These are phyloP conservation scores for Helichrysum umbraculigerum DNA, from an alignment of 129 eudicot species.

Conservation along the genomic window DNA sequence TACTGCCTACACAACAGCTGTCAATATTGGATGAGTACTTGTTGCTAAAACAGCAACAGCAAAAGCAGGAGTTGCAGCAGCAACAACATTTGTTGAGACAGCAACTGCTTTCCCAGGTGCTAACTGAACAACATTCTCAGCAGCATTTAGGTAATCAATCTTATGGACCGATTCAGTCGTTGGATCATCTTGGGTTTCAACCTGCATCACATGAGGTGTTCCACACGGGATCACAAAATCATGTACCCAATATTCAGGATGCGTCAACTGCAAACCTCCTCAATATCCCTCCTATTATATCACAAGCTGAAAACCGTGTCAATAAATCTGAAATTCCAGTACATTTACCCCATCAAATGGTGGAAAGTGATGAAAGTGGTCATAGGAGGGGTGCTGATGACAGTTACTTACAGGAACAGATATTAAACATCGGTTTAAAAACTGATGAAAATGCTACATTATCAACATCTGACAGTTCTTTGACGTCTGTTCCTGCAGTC, in stretches of 20 bases:
- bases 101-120: constrained; percentile 69
- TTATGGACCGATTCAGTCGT: constrained; percentile 46
- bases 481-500: constrained; percentile 31
- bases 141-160: constrained; percentile 55
- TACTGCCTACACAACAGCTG: constrained; percentile 57
- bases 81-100: constrained; percentile 53
- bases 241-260: constrained; percentile 40
- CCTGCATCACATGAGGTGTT: constrained; percentile 45
- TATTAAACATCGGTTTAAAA: background rate
- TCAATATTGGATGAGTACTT: constrained; percentile 68
- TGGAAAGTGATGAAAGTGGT: constrained; percentile 38
- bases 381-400: constrained; percentile 30
- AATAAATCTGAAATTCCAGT: constrained; percentile 22
- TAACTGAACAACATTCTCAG: constrained; percentile 51
- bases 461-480: constrained; percentile 27
- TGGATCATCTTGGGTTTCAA: constrained; percentile 44
- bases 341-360: constrained; percentile 66
- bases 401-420: constrained; percentile 26
- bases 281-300: constrained; percentile 40
- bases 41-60: constrained; percentile 65
- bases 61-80: constrained; percentile 12
- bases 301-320: constrained; percentile 17
- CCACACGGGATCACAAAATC: constrained; percentile 52
- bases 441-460: constrained; percentile 29
- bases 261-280: constrained; percentile 25